Conservation (phyloP, 257 asterid genomes). For the Penstemon newberryi region DNA sequence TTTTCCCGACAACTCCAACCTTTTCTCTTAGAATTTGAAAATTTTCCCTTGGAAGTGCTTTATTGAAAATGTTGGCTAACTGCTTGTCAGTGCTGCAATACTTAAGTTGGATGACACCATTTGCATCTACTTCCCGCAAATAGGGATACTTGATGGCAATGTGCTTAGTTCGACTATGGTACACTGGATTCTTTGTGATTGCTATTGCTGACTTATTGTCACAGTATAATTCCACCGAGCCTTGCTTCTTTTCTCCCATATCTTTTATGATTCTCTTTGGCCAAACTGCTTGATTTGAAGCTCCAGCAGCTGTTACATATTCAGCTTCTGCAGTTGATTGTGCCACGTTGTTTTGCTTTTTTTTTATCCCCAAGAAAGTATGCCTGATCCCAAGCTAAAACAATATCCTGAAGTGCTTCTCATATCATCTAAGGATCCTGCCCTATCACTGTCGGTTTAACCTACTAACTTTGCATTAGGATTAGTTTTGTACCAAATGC, state of each 20-base stretch:
- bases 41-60: not conserved
- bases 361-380: too few relatives aligned
- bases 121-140: not conserved
- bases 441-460: too few relatives aligned
- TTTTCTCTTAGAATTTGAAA: not conserved
- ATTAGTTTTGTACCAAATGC: too few relatives aligned
- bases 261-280: not conserved
- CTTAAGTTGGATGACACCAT: not conserved
- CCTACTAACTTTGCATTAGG: too few relatives aligned
- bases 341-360: not conserved
- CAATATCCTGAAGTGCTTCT: too few relatives aligned
- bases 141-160: not conserved
- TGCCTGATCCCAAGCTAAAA: too few relatives aligned
- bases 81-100: not conserved
- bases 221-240: not conserved
- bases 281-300: slow-evolving; percentile 11
- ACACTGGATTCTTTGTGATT: not conserved
- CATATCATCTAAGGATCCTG: too few relatives aligned
- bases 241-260: slow-evolving; percentile 9
- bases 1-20: slow-evolving; percentile 4
- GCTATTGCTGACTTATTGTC: not conserved
- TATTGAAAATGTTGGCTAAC: not conserved
- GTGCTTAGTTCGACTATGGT: not conserved
- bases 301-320: not conserved
- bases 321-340: slow-evolving; percentile 1